phyloP scores from a whole-genome alignment of 2,329 filamentous ascomycete species.

The Cercospora berteroae region DNA sequence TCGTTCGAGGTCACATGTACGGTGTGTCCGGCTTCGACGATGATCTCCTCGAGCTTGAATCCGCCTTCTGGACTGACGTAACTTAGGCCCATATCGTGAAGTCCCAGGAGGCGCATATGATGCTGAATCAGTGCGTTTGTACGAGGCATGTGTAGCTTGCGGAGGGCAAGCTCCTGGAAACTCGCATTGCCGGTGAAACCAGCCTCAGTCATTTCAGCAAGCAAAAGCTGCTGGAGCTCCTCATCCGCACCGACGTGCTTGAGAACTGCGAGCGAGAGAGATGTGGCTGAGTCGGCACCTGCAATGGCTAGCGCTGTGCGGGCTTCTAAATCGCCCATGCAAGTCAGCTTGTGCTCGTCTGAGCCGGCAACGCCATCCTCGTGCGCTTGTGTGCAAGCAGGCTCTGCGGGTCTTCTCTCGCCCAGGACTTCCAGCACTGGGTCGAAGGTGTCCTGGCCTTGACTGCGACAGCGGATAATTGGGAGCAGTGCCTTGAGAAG shows the following conservation, averaged over 20 bases:
- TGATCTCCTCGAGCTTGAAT: neutral
- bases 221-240: conserved; percentile 19
- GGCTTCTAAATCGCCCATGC: conserved; percentile 14
- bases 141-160: conserved; percentile 14
- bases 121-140: conserved; percentile 23
- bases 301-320: conserved; percentile 21
- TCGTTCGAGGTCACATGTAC: neutral
- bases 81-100: conserved; percentile 10
- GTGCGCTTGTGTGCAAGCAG: neutral
- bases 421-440: neutral
- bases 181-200: conserved; percentile 1
- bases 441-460: neutral
- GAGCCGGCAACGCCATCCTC: neutral
- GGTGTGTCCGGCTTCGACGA: neutral
- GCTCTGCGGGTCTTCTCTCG: neutral
- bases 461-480: conserved; percentile 2
- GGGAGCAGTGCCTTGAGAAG: conserved; percentile 17
- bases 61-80: conserved; percentile 13
- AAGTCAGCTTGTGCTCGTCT: neutral
- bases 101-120: conserved; percentile 16
- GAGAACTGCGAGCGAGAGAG: conserved; percentile 19
- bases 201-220: conserved; percentile 17
- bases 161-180: conserved; percentile 18
- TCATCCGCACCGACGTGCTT: conserved; percentile 19
- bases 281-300: conserved; percentile 23